phyloP scores from a whole-genome alignment of 2,329 filamentous ascomycete species.

The Colletotrichum siamense region DNA sequence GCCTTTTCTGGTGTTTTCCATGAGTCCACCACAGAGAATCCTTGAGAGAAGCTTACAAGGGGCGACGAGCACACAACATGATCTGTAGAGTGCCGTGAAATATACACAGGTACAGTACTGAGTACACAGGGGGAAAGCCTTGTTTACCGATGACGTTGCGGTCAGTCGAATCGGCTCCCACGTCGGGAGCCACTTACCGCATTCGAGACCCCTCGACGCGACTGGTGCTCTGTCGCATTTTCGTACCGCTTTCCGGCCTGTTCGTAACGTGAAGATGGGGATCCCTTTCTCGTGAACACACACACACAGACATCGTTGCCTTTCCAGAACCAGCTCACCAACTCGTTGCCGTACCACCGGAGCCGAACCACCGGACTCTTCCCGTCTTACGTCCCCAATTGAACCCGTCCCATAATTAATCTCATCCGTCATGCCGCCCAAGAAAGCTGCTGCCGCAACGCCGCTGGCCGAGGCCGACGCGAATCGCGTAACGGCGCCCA shows the following conservation, averaged over 20 bases:
- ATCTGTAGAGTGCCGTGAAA: background rate
- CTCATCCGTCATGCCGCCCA: background rate
- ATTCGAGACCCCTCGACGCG: background rate
- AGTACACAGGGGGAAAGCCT: background rate
- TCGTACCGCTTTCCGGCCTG: background rate
- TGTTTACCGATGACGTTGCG: background rate
- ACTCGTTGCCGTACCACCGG: background rate
- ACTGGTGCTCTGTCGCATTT: background rate
- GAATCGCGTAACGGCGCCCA: background rate
- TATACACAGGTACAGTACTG: background rate
- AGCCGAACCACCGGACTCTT: background rate
- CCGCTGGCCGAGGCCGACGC: constrained; percentile 2
- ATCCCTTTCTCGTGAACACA: background rate
- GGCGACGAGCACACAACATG: background rate
- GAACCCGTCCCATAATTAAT: background rate
- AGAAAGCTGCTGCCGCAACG: background rate
- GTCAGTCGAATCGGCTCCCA: background rate
- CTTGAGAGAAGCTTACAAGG: background rate
- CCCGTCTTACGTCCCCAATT: background rate
- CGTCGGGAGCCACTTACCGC: background rate
- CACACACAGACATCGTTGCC: background rate
- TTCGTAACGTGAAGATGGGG: background rate
- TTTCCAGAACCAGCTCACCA: background rate
- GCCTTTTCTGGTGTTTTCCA: background rate
- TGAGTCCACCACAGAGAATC: background rate